These are phyloP conservation scores for Hippophae gyantsensis DNA, from an alignment of 306 rosid genomes.

Conservation along the genomic window DNA sequence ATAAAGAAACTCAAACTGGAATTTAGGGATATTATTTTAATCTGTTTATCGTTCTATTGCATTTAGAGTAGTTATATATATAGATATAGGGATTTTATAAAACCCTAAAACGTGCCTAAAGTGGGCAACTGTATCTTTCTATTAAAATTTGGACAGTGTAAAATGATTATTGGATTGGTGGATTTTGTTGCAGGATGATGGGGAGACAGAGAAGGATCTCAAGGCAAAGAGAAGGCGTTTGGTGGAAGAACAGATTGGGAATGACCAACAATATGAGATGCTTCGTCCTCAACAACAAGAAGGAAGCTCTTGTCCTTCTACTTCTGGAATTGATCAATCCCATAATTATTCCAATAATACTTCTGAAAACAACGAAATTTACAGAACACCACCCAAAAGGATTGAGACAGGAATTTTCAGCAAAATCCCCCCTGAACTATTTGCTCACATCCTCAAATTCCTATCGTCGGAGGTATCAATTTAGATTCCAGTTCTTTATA, in stretches of 20 bases:
- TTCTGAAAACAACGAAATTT: neutral
- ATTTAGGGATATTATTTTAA: neutral
- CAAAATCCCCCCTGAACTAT: slow-evolving; percentile 75
- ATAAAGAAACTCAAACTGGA: neutral
- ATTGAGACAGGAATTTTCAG: slow-evolving; percentile 64
- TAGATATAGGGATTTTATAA: too few relatives aligned
- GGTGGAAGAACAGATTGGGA: slow-evolving; percentile 18
- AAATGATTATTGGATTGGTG: slow-evolving; percentile 1
- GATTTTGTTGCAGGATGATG: slow-evolving; percentile 26
- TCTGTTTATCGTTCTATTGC: neutral
- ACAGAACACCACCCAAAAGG: slow-evolving; percentile 4
- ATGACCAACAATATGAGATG: slow-evolving; percentile 3
- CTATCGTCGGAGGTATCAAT: slow-evolving; percentile 65
- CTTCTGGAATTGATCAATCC: neutral
- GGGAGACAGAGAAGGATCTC: slow-evolving; percentile 31
- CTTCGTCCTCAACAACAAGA: slow-evolving; percentile 6
- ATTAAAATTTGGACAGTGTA: too few relatives aligned
- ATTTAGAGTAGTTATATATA: neutral
- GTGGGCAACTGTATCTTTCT: too few relatives aligned
- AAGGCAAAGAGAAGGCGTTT: slow-evolving; percentile 45
- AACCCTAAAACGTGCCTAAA: too few relatives aligned
- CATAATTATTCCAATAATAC: neutral
- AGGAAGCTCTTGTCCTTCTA: slow-evolving; percentile 13
- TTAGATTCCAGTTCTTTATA: neutral
- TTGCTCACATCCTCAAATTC: slow-evolving; percentile 73